phyloP scores from a whole-genome alignment of 345 rosid genomes.

The Clarkia xantiana region DNA sequence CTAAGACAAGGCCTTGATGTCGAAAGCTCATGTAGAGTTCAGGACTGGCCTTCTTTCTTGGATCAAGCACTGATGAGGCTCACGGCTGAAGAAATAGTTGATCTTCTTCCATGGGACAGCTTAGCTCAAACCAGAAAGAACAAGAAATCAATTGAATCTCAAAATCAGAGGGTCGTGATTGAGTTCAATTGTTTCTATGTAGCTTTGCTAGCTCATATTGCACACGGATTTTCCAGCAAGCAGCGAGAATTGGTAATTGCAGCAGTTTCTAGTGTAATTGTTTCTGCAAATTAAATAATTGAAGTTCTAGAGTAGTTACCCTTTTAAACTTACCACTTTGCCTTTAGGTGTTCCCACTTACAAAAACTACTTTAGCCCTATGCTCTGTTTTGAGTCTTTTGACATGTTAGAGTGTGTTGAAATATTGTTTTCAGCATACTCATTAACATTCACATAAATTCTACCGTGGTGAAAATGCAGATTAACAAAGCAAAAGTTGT shows the following conservation, averaged over 20 bases:
- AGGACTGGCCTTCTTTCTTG: constrained; percentile 81
- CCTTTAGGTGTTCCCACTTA: too few relatives aligned
- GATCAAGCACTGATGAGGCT: constrained; percentile 63
- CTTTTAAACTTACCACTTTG: too few relatives aligned
- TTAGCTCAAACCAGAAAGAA: constrained; percentile 57
- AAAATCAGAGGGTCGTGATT: constrained; percentile 76
- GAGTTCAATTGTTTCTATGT: constrained; percentile 66
- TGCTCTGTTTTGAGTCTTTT: too few relatives aligned
- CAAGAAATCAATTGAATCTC: constrained; percentile 88
- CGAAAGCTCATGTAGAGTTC: constrained; percentile 70
- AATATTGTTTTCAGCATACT: too few relatives aligned
- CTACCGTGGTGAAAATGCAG: constrained; percentile 26
- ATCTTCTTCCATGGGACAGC: constrained; percentile 82
- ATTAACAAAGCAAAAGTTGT: constrained; percentile 60
- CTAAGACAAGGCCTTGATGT: constrained; percentile 88
- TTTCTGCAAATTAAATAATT: constrained; percentile 1
- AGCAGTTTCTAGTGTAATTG: constrained; percentile 6
- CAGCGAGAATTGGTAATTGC: constrained; percentile 61
- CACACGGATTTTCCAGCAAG: constrained; percentile 75
- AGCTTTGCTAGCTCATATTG: constrained; percentile 69
- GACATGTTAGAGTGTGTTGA: too few relatives aligned
- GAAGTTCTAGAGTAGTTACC: too few relatives aligned
- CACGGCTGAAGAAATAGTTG: constrained; percentile 74
- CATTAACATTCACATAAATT: too few relatives aligned
- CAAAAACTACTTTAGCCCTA: too few relatives aligned